A percentile compares a stretch with the other conserved stretches of the same genome.
Conservation (phyloP, 768 basidiomycete species). For the Chlorophyllum brunneum region DNA sequence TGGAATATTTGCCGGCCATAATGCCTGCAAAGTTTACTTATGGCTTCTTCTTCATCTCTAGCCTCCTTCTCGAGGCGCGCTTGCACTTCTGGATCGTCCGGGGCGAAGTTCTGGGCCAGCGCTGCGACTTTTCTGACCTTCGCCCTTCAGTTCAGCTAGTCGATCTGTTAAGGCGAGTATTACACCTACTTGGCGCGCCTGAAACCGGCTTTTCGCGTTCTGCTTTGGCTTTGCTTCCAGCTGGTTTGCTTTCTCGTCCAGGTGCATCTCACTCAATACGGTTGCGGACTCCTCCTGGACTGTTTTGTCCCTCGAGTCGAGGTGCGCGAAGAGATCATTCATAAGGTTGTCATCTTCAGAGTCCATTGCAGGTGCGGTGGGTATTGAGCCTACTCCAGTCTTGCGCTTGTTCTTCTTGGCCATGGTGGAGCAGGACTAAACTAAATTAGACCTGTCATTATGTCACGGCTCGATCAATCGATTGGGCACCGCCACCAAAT, state of each 20-base stretch:
- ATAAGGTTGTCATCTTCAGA: slow-evolving; percentile 57
- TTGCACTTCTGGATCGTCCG: slow-evolving; percentile 55
- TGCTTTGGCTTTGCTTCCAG: slow-evolving; percentile 38
- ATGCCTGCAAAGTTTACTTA: slow-evolving; percentile 60
- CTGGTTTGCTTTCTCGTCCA: slow-evolving; percentile 28
- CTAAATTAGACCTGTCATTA: neutral
- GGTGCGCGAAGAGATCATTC: slow-evolving; percentile 72
- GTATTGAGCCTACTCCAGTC: slow-evolving; percentile 32
- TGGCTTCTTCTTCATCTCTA: slow-evolving; percentile 62
- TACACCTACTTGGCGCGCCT: slow-evolving; percentile 64
- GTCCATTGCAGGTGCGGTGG: slow-evolving; percentile 24
- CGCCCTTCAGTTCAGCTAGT: slow-evolving; percentile 5
- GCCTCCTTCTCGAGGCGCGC: slow-evolving; percentile 61
- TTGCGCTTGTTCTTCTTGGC: slow-evolving; percentile 56
- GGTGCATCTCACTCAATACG: slow-evolving; percentile 45
- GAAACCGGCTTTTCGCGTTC: slow-evolving; percentile 60
- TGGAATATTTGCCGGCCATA: slow-evolving; percentile 64
- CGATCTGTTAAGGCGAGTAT: neutral
- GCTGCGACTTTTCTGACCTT: slow-evolving; percentile 74
- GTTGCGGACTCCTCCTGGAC: slow-evolving; percentile 46
- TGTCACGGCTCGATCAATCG: slow-evolving; percentile 2
- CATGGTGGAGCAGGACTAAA: slow-evolving; percentile 28
- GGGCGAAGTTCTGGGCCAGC: slow-evolving; percentile 47
- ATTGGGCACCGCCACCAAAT: slow-evolving; percentile 10
- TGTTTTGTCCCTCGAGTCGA: slow-evolving; percentile 58